A percentile compares a stretch with the other conserved stretches of the same genome.
phyloP scores from a whole-genome alignment of 129 eudicot genomes.

The Helichrysum umbraculigerum region DNA sequence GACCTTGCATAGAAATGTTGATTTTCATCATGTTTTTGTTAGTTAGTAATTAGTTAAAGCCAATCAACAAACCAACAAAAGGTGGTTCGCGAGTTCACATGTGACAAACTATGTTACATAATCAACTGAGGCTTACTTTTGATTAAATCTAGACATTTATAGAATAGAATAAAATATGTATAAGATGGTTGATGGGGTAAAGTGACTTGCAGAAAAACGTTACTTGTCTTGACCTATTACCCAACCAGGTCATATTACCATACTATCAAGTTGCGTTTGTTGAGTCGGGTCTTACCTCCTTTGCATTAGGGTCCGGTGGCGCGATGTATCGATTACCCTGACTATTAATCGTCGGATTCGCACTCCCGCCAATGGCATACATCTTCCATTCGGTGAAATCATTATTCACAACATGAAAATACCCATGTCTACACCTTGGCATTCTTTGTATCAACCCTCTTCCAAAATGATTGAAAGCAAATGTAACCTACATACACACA shows the following conservation, averaged over 20 bases:
- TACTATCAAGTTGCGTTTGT: too few species aligned
- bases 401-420: slow-evolving; percentile 61
- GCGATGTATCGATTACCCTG: slow-evolving; percentile 68
- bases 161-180: neutral
- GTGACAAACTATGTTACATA: neutral
- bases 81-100: neutral
- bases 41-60: neutral
- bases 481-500: slow-evolving; percentile 41
- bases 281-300: slow-evolving; percentile 38
- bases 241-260: neutral
- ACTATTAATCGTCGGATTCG: slow-evolving; percentile 60
- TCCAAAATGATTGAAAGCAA: slow-evolving; percentile 59
- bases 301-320: slow-evolving; percentile 48
- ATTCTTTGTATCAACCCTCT: slow-evolving; percentile 55
- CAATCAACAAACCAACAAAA: slow-evolving; percentile 5
- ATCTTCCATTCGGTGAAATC: slow-evolving; percentile 64
- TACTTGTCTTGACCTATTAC: neutral
- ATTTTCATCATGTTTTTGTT: neutral
- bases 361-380: slow-evolving; percentile 73
- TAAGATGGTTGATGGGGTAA: neutral
- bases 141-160: too few species aligned
- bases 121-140: neutral
- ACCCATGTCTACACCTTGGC: slow-evolving; percentile 70
- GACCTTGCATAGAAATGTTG: neutral
- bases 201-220: neutral